Evolutionary conservation across 169 alveolate genomes (phyloP).

Genomic region (Eimeria brunetti): DNA sequence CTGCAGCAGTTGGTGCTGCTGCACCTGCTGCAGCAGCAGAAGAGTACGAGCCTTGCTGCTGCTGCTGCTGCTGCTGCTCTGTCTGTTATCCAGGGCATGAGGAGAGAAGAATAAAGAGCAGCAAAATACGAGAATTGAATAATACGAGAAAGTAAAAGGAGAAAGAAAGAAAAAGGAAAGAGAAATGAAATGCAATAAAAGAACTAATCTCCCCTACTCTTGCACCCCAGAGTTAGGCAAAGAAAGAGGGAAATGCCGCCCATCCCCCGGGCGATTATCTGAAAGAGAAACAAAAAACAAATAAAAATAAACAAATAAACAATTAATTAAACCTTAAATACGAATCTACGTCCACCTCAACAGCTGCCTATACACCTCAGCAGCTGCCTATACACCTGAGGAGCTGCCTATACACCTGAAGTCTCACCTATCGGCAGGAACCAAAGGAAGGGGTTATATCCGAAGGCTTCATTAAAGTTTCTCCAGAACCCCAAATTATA

Average conservation of each 20-base stretch:
- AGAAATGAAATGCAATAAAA: background rate
- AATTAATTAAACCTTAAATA: too few species aligned
- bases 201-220: background rate
- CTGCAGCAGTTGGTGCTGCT: background rate
- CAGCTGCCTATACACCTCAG: background rate
- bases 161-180: background rate
- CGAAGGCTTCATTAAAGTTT: constrained; percentile 55
- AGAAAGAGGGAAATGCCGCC: background rate
- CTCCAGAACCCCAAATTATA: constrained; percentile 47
- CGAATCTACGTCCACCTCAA: background rate
- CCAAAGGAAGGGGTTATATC: constrained; percentile 76
- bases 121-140: too few species aligned
- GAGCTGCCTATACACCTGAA: background rate
- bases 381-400: background rate
- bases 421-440: constrained; percentile 72
- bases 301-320: background rate
- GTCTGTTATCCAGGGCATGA: background rate
- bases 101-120: background rate
- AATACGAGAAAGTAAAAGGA: too few species aligned
- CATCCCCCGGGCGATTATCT: constrained; percentile 33
- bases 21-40: too few species aligned
- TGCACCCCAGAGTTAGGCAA: background rate
- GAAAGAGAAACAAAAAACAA: background rate
- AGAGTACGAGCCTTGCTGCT: too few species aligned
- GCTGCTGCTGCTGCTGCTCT: background rate